A percentile compares a stretch with the other conserved stretches of the same genome.
Evolutionary conservation across 805 yeast genomes (phyloP).

Genomic region (Starmerella sirachaensis): DNA sequence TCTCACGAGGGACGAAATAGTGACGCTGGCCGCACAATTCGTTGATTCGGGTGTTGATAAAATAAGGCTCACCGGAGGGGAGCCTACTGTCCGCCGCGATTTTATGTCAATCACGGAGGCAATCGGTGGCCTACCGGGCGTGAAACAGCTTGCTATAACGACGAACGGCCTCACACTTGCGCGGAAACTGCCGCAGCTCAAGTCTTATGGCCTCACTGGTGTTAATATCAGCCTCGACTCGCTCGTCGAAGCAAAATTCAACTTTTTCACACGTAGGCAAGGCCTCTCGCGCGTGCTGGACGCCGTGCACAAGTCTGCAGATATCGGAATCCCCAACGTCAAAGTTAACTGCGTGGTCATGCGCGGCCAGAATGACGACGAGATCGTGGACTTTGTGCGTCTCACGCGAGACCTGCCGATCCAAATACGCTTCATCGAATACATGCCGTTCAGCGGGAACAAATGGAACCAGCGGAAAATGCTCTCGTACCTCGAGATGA

Average conservation of each 20-base stretch:
- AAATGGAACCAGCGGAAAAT: conserved; percentile 39
- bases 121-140: conserved; percentile 32
- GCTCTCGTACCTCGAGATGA: conserved; percentile 37
- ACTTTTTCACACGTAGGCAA: conserved; percentile 38
- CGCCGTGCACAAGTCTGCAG: conserved; percentile 35
- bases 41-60: conserved; percentile 40
- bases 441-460: conserved; percentile 49
- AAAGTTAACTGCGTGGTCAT: conserved; percentile 42
- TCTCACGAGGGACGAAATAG: conserved; percentile 36
- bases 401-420: conserved; percentile 32
- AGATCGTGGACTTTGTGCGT: conserved; percentile 37
- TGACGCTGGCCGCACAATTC: conserved; percentile 34
- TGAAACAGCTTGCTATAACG: conserved; percentile 40
- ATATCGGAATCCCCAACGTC: conserved; percentile 35
- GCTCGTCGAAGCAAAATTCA: conserved; percentile 40
- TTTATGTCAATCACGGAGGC: conserved; percentile 34
- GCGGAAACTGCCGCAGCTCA: conserved; percentile 36
- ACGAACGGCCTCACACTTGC: conserved; percentile 42
- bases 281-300: conserved; percentile 38
- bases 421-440: conserved; percentile 44
- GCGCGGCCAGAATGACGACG: conserved; percentile 42
- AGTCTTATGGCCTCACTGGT: conserved; percentile 35
- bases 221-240: conserved; percentile 42
- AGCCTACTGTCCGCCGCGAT: conserved; percentile 43
- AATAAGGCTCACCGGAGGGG: conserved; percentile 45